Percentiles rank a stretch among this genome's conserved stretches.
These are phyloP conservation scores for Styphnolobium japonicum DNA, from an alignment of 306 rosid species.

Conservation along the genomic window DNA sequence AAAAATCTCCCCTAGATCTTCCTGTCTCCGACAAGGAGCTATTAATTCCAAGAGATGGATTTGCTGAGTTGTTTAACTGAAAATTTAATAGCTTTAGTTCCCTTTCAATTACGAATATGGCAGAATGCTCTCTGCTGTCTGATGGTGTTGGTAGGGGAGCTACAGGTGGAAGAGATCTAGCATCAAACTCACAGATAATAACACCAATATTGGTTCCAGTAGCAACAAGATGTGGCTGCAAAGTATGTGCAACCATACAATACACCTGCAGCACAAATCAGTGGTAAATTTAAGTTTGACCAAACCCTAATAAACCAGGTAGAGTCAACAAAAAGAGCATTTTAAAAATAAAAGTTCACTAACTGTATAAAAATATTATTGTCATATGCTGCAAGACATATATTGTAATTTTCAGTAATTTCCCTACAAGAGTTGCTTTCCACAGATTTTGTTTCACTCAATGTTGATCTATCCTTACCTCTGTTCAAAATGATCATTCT, in stretches of 20 bases:
- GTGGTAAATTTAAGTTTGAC: conserved; percentile 16
- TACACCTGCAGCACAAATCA: conserved; percentile 68
- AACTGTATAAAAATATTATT: neutral
- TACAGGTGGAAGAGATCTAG: conserved; percentile 95
- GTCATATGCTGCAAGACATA: neutral
- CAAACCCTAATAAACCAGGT: conserved; percentile 16
- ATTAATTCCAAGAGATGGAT: conserved; percentile 95
- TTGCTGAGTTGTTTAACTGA: conserved; percentile 85
- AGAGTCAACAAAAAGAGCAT: conserved; percentile 1
- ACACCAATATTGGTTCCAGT: conserved; percentile 97
- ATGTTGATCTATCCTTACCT: conserved; percentile 2
- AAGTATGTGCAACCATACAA: conserved; percentile 90
- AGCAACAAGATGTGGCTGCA: conserved; percentile 99
- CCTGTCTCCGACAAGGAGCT: conserved; percentile 84
- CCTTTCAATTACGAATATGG: conserved; percentile 85
- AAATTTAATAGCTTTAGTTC: conserved; percentile 84
- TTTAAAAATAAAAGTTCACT: neutral
- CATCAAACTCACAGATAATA: conserved; percentile 88
- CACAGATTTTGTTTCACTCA: neutral
- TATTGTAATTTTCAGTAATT: neutral
- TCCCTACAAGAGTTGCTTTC: neutral
- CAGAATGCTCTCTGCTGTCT: conserved; percentile 91
- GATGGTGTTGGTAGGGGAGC: conserved; percentile 88
- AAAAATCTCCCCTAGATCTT: conserved; percentile 73
- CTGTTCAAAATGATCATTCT: neutral